Conservation (phyloP, 75 land plant genomes). For the Picea sitchensis region DNA sequence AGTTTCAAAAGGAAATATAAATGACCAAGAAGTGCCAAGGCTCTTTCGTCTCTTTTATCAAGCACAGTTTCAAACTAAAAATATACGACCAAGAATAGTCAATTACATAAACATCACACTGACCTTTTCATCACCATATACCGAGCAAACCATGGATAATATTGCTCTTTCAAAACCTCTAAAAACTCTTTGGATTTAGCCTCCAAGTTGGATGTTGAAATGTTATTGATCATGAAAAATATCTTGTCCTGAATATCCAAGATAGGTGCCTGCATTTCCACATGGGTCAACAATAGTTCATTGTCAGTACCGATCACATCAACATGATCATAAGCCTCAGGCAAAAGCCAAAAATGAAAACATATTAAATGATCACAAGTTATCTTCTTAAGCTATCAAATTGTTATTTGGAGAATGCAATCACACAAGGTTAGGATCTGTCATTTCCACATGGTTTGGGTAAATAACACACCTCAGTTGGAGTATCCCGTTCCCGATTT, state of each 20-base stretch:
- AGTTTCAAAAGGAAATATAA: neutral
- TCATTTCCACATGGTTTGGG: neutral
- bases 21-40: neutral
- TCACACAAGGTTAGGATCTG: neutral
- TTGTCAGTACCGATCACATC: neutral
- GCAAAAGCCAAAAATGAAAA: neutral
- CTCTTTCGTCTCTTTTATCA: too few relatives aligned
- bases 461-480: conserved; percentile 59
- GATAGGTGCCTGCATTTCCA: conserved; percentile 60
- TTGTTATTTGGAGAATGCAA: neutral
- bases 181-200: conserved; percentile 87
- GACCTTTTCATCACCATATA: conserved; percentile 97
- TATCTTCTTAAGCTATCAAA: neutral
- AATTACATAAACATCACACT: neutral
- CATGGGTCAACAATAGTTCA: neutral
- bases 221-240: conserved; percentile 86
- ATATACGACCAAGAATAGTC: neutral
- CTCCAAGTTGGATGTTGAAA: conserved; percentile 74
- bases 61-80: too few relatives aligned
- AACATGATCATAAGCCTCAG: neutral
- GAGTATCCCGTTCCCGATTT: conserved; percentile 80
- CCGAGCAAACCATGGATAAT: conserved; percentile 94
- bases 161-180: conserved; percentile 80
- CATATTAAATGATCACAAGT: neutral
- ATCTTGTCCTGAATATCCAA: conserved; percentile 89